A percentile compares a stretch with the other conserved stretches of the same genome.
These are phyloP conservation scores for Globisporangium heterothallicum DNA, from an alignment of 352 stramenopile species.

Conservation along the genomic window DNA sequence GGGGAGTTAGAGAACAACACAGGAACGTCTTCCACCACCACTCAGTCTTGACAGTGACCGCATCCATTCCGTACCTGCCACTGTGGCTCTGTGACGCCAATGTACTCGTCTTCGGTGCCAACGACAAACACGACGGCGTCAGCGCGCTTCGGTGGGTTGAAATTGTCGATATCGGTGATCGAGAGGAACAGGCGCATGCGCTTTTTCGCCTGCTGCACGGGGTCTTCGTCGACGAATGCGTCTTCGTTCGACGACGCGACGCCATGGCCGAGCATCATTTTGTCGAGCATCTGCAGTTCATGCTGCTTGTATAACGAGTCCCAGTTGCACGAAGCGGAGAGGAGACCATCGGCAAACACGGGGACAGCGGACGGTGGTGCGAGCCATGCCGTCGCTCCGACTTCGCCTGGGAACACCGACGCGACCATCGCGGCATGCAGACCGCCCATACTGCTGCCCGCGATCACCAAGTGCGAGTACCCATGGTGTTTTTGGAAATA, in stretches of 20 bases:
- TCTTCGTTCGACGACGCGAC: constrained; percentile 19
- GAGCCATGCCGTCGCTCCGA: constrained; percentile 64
- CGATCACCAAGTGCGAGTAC: constrained; percentile 61
- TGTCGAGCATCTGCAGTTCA: constrained; percentile 59
- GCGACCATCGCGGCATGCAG: constrained; percentile 75
- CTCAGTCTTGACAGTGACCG: background rate
- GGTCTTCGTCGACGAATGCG: constrained; percentile 32
- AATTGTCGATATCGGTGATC: constrained; percentile 83
- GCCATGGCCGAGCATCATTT: constrained; percentile 46
- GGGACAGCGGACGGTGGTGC: constrained; percentile 62
- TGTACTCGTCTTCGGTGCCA: constrained; percentile 76
- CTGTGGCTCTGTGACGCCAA: constrained; percentile 51
- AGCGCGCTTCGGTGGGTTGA: constrained; percentile 46
- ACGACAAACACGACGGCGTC: constrained; percentile 76
- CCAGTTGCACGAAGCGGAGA: constrained; percentile 79
- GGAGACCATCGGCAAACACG: constrained; percentile 69
- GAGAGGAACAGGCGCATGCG: constrained; percentile 73
- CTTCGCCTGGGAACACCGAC: constrained; percentile 61
- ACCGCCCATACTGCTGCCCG: constrained; percentile 70
- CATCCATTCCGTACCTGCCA: constrained; percentile 52
- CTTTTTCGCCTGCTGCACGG: constrained; percentile 67
- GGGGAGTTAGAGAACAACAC: background rate
- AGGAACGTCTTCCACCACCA: background rate
- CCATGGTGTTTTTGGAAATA: constrained; percentile 46
- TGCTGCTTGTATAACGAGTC: constrained; percentile 61